A percentile compares a stretch with the other conserved stretches of the same genome.
phyloP scores from a whole-genome alignment of 164 flowering plant species.

The Magnolia kwangsiensis region DNA sequence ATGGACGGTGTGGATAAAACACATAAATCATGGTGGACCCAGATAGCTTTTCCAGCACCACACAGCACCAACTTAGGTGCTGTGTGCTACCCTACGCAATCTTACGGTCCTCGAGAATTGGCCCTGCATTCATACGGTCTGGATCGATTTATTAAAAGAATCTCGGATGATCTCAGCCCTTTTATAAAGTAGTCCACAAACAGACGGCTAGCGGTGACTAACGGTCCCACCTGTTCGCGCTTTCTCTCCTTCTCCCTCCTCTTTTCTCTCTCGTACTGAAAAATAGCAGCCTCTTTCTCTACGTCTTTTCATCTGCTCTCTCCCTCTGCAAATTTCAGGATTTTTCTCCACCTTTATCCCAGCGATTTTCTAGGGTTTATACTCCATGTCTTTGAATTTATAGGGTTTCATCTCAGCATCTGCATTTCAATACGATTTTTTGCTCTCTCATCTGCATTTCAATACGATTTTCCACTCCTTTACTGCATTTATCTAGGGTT shows the following conservation, averaged over 20 bases:
- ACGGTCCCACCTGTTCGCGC: neutral
- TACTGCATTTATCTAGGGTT: neutral
- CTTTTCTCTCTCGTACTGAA: neutral
- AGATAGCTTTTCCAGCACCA: no score
- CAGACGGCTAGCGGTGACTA: no score
- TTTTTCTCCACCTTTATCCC: neutral
- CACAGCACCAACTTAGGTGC: no score
- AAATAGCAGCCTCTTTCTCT: neutral
- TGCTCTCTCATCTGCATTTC: neutral
- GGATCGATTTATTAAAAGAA: no score
- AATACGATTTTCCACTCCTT: neutral
- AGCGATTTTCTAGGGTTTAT: constrained; percentile 7
- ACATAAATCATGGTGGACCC: no score
- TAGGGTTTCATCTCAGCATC: neutral
- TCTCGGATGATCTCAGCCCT: no score
- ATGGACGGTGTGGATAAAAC: no score
- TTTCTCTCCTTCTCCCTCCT: neutral
- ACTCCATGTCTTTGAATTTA: neutral
- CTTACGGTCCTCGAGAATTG: no score
- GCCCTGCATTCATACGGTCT: no score
- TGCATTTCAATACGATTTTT: neutral
- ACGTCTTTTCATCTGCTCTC: neutral
- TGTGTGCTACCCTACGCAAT: no score
- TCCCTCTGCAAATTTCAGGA: neutral
- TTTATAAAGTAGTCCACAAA: no score